phyloP scores from a whole-genome alignment of 345 rosid species.

The Brassica juncea region DNA sequence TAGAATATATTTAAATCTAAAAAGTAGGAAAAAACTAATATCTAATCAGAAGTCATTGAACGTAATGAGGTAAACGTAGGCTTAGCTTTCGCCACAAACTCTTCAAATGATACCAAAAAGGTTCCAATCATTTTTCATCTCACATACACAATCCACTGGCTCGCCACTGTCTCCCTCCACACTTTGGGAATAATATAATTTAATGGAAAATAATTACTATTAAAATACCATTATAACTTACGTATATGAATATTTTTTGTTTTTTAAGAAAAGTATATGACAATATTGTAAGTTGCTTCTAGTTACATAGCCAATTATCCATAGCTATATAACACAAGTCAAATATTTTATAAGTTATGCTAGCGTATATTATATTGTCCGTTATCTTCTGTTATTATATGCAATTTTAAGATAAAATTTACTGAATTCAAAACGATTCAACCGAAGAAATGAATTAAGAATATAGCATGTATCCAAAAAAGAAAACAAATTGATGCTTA shows the following conservation, averaged over 20 bases:
- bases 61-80: constrained; percentile 63
- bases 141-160: constrained; percentile 41
- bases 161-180: constrained; percentile 23
- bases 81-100: constrained; percentile 54
- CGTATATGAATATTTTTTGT: constrained; percentile 2
- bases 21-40: not conserved
- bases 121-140: constrained; percentile 47
- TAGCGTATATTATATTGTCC: constrained; percentile 11
- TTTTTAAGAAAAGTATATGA: not conserved
- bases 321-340: constrained; percentile 13
- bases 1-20: not conserved
- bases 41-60: constrained; percentile 55
- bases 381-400: constrained; percentile 2
- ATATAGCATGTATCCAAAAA: not conserved
- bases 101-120: constrained; percentile 60
- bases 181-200: not conserved
- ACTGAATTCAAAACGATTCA: not conserved
- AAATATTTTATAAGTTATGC: not conserved
- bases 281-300: constrained; percentile 12
- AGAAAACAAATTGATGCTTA: not conserved
- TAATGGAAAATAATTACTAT: not conserved
- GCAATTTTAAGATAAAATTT: not conserved
- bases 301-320: constrained; percentile 5
- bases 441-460: not conserved
- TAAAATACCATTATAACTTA: not conserved